Evolutionary conservation across 169 alveolate genomes (phyloP).

Genomic region (Eimeria praecox): DNA sequence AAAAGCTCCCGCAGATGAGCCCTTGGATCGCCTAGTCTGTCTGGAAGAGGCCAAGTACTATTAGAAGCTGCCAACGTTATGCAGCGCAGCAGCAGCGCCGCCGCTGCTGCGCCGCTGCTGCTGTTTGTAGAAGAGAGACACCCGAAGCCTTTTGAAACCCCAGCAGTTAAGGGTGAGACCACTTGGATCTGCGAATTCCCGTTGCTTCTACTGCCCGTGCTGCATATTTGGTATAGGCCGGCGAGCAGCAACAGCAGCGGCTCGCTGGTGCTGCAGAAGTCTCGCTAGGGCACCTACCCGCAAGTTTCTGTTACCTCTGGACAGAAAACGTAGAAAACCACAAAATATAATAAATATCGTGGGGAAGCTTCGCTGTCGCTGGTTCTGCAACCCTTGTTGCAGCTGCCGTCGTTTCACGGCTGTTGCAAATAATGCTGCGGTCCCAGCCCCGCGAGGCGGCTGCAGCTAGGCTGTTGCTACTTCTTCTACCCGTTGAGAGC

Average conservation of each 20-base stretch:
- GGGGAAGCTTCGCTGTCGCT: neutral
- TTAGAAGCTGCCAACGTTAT: neutral
- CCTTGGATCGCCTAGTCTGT: neutral
- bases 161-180: neutral
- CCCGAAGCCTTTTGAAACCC: neutral
- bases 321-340: conserved; percentile 17
- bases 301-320: conserved; percentile 28
- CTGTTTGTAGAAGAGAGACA: neutral
- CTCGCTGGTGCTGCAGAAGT: conserved; percentile 42
- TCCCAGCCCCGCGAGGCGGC: conserved; percentile 60
- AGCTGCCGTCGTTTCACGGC: neutral
- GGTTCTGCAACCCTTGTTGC: neutral
- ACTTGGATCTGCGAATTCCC: neutral
- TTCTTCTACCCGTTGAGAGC: neutral
- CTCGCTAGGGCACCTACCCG: neutral
- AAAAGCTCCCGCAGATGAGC: neutral
- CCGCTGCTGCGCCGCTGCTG: conserved; percentile 2
- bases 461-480: neutral
- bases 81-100: conserved; percentile 14
- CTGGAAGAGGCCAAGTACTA: neutral
- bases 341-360: neutral
- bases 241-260: conserved; percentile 56
- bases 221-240: neutral
- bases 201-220: conserved; percentile 22
- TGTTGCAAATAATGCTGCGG: neutral